Conservation (phyloP, 1,284 basidiomycete genomes). For the Cutaneotrichosporon spelunceum region DNA sequence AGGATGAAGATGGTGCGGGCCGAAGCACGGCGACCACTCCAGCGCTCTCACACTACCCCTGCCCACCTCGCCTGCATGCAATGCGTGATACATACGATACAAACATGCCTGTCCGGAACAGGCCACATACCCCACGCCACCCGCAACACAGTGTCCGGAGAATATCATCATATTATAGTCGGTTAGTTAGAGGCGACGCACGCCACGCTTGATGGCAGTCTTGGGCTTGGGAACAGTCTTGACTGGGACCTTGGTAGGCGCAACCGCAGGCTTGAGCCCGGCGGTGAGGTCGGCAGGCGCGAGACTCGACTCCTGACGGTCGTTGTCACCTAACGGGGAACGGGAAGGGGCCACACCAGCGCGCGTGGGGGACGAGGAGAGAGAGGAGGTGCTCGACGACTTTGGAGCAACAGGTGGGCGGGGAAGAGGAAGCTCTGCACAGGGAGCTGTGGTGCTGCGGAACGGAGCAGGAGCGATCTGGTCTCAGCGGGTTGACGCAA, state of each 20-base stretch:
- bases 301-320: slow-evolving; percentile 39
- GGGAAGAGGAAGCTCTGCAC: slow-evolving; percentile 17
- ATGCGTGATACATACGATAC: slow-evolving; percentile 8
- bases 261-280: slow-evolving; percentile 16
- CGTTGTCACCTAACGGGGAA: slow-evolving; percentile 32
- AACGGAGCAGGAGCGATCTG: slow-evolving; percentile 23
- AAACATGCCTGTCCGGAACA: not conserved
- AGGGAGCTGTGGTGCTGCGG: slow-evolving; percentile 12
- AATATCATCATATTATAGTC: not conserved
- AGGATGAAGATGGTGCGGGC: no score
- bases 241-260: slow-evolving; percentile 22
- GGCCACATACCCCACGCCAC: not conserved
- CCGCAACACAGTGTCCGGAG: not conserved
- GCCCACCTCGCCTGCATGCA: not conserved
- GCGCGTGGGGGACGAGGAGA: not conserved
- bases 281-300: slow-evolving; percentile 9
- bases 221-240: slow-evolving; percentile 17
- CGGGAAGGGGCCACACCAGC: slow-evolving; percentile 5
- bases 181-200: slow-evolving; percentile 40
- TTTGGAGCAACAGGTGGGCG: slow-evolving; percentile 14
- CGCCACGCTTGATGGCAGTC: slow-evolving; percentile 37
- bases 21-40: not conserved
- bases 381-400: slow-evolving; percentile 10
- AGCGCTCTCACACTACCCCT: not conserved
- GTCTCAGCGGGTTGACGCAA: not conserved